phyloP scores from a whole-genome alignment of 331 rosid species.

The Phaseolus coccineus region DNA sequence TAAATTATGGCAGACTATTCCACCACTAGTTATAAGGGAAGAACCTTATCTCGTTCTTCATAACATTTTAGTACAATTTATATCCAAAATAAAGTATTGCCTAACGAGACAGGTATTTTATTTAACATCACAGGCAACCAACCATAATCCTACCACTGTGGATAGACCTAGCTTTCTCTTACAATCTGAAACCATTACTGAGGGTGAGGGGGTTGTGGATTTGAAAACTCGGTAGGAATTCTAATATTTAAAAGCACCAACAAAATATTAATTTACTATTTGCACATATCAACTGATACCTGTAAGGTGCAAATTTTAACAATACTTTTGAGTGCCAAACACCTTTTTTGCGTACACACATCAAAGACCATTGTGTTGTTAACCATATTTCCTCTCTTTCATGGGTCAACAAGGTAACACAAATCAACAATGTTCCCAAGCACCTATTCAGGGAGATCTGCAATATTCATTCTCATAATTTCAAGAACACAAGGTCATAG shows the following conservation, averaged over 20 bases:
- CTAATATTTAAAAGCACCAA: neutral
- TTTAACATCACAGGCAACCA: neutral
- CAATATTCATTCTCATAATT: neutral
- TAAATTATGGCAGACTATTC: slow-evolving; percentile 5
- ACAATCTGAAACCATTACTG: neutral
- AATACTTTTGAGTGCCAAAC: neutral
- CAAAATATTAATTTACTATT: neutral
- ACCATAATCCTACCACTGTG: neutral
- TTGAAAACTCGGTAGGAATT: neutral
- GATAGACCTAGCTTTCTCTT: neutral
- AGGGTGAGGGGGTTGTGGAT: neutral
- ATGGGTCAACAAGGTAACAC: neutral
- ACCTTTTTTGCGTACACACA: neutral
- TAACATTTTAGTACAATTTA: neutral
- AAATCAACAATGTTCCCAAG: neutral
- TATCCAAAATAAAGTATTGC: slow-evolving; percentile 1
- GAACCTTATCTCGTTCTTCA: neutral
- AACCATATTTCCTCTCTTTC: neutral
- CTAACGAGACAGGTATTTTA: neutral
- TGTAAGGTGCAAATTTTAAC: neutral
- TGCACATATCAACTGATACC: neutral
- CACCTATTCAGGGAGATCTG: neutral
- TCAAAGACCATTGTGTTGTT: too few species aligned
- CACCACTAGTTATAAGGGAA: neutral
- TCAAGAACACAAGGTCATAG: neutral